These are phyloP conservation scores for Sordariomycetes sp. DNA, from an alignment of 2,329 filamentous ascomycete genomes.

Conservation along the genomic window DNA sequence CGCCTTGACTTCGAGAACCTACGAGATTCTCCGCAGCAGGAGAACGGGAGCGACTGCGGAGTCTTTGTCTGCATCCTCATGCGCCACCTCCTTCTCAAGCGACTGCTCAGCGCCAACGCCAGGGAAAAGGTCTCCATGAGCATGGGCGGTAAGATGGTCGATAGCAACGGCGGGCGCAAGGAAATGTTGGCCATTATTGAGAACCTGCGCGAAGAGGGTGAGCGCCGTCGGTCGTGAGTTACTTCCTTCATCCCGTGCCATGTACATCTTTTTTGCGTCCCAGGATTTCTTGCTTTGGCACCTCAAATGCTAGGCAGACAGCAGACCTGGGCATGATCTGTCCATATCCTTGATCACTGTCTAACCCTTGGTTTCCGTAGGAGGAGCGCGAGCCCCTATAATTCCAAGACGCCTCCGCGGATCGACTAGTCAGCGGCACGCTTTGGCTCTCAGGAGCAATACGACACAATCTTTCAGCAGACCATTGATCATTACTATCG, in stretches of 20 bases:
- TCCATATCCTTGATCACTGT: not conserved
- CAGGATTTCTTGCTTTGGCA: not conserved
- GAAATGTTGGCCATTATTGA: slow-evolving; percentile 91
- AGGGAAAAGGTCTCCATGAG: slow-evolving; percentile 91
- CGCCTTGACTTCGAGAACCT: slow-evolving; percentile 71
- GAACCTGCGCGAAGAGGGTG: slow-evolving; percentile 75
- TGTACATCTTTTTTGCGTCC: not conserved
- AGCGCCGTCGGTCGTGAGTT: slow-evolving; percentile 69
- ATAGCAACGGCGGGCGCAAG: slow-evolving; percentile 71
- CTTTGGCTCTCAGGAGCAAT: slow-evolving; percentile 18
- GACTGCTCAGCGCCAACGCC: slow-evolving; percentile 69
- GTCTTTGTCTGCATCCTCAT: slow-evolving; percentile 95
- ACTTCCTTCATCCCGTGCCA: not conserved
- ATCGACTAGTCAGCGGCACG: slow-evolving; percentile 29
- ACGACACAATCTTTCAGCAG: slow-evolving; percentile 5
- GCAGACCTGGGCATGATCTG: no score
- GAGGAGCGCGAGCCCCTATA: slow-evolving; percentile 26
- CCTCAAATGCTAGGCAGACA: not conserved
- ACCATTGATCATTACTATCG: no score
- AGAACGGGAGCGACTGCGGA: slow-evolving; percentile 88
- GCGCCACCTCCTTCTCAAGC: slow-evolving; percentile 82
- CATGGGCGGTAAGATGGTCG: slow-evolving; percentile 74
- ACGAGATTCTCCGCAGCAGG: slow-evolving; percentile 79
- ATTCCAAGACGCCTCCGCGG: slow-evolving; percentile 30
- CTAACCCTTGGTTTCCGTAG: slow-evolving; percentile 9